Evolutionary conservation across 371 early-diverging fungal genomes (phyloP).

Genomic region (Lichtheimia hyalospora): DNA sequence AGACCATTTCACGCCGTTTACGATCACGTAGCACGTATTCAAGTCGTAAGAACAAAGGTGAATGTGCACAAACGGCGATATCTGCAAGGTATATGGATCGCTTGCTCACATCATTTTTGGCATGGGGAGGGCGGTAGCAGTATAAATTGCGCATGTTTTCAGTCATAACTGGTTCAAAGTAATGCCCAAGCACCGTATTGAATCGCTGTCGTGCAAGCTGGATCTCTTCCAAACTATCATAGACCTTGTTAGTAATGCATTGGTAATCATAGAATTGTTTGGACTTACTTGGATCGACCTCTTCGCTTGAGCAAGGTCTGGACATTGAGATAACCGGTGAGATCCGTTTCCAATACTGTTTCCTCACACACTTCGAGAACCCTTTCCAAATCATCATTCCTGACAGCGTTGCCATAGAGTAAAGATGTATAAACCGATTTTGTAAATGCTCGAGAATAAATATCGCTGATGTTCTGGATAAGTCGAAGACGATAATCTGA

Average conservation of each 20-base stretch:
- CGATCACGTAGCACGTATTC: conserved; percentile 60
- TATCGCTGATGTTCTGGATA: conserved; percentile 35
- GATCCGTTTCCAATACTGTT: conserved; percentile 67
- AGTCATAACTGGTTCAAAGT: conserved; percentile 62
- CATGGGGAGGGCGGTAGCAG: conserved; percentile 65
- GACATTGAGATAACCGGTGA: conserved; percentile 75
- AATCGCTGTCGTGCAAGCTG: conserved; percentile 55
- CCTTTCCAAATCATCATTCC: conserved; percentile 59
- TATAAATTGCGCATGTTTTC: conserved; percentile 54
- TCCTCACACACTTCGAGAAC: conserved; percentile 67
- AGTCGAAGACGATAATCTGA: conserved; percentile 30
- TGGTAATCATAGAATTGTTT: background rate
- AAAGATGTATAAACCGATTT: conserved; percentile 67
- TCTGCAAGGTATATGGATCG: conserved; percentile 52
- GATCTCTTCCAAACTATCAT: conserved; percentile 40
- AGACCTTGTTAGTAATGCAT: background rate
- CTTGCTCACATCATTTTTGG: conserved; percentile 45
- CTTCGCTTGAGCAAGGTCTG: conserved; percentile 46
- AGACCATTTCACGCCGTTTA: conserved; percentile 37
- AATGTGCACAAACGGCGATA: conserved; percentile 58
- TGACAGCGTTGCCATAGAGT: conserved; percentile 60
- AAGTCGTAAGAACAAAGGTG: conserved; percentile 63
- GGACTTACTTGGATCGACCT: conserved; percentile 17
- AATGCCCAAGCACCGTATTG: conserved; percentile 57
- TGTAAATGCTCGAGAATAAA: conserved; percentile 60